Percentiles rank a stretch among this genome's conserved stretches.
Evolutionary conservation across 805 yeast genomes (phyloP).

Genomic region (Sporopachydermia quercuum): DNA sequence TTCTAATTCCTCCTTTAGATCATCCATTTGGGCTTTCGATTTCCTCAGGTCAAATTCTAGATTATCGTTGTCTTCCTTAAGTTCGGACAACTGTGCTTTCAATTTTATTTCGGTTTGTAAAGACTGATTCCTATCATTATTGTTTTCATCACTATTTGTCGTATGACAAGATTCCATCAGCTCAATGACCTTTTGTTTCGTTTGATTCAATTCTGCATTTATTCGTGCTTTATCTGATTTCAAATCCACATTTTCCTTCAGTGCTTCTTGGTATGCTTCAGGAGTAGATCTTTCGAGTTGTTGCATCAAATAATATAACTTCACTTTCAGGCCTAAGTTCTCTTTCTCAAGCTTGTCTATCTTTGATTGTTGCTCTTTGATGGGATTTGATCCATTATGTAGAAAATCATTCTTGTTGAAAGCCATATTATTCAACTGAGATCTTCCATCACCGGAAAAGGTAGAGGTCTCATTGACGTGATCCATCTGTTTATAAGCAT

Average conservation of each 20-base stretch:
- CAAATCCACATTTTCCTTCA: conserved; percentile 4
- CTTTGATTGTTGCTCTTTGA: conserved; percentile 11
- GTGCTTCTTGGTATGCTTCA: conserved; percentile 6
- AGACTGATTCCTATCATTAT: background rate
- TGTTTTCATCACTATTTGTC: background rate
- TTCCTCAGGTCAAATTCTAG: too few relatives aligned
- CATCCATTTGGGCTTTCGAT: too few relatives aligned
- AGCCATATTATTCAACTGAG: background rate
- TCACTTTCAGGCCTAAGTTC: conserved; percentile 10
- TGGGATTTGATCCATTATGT: conserved; percentile 7
- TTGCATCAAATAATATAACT: conserved; percentile 9
- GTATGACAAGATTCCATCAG: background rate
- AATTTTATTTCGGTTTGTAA: too few relatives aligned
- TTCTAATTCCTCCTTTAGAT: too few relatives aligned
- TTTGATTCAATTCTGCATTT: background rate
- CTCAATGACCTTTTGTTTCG: background rate
- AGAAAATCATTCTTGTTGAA: background rate
- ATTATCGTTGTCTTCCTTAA: too few relatives aligned
- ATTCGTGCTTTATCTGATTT: conserved; percentile 1
- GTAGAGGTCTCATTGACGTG: background rate
- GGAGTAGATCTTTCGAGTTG: conserved; percentile 8
- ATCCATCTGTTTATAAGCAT: background rate
- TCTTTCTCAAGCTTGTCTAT: conserved; percentile 10
- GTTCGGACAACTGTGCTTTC: too few relatives aligned
- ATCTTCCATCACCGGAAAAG: background rate